Base-by-base conservation (phyloP, 2,329 filamentous ascomycete species). In the Graphilbum fragrans region DNA sequence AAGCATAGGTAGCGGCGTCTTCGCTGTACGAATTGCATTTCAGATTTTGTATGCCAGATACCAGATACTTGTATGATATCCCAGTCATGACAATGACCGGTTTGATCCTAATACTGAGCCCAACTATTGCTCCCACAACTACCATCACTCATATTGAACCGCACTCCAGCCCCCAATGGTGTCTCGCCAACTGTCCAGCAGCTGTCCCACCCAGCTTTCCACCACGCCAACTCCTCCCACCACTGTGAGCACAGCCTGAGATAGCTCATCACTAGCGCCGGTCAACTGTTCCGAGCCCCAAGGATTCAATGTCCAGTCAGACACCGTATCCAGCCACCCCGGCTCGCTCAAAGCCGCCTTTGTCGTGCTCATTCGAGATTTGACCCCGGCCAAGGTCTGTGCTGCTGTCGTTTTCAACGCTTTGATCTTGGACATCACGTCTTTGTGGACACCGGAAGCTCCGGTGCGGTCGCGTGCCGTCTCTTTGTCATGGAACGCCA, bases 111-210 rank as follows among this genome's bases (percentile, higher is more conserved):
- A n/a, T n/a, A n/a, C n/a, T n/a, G n/a, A n/a, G n/a, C n/a, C n/a
- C n/a, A n/a, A n/a, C n/a, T n/a, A 35, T 33, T 36, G 9, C 14
- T 29, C 20, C 3, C n/a, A n/a, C n/a, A n/a, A n/a, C n/a, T n/a
- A n/a, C n/a, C n/a, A n/a, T n/a, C n/a, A n/a, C n/a, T 63, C 61
- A 47, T 58, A 53, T 47, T 54, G 58, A 3, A 62, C 56, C 38
- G 50, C 49, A 16, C 48, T 47, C 58, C 61, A 62, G 27, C 62
- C 61, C 43, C 56, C 58, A 3, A 63, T 52, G 5, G 55, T 53
- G 35, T 63, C 57, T 37, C 55, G 49, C 63, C 63, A 66, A 38
- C 56, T 60, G 22, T 60, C 54, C 19, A 60, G 47, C n/a, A 64
- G 49, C 19, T 44, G 43, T 2, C 53, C 55, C 7, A 55, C 54